These are phyloP conservation scores for Pseudomonodictys pantanalensis DNA, from an alignment of 495 filamentous ascomycete genomes.

Conservation along the genomic window DNA sequence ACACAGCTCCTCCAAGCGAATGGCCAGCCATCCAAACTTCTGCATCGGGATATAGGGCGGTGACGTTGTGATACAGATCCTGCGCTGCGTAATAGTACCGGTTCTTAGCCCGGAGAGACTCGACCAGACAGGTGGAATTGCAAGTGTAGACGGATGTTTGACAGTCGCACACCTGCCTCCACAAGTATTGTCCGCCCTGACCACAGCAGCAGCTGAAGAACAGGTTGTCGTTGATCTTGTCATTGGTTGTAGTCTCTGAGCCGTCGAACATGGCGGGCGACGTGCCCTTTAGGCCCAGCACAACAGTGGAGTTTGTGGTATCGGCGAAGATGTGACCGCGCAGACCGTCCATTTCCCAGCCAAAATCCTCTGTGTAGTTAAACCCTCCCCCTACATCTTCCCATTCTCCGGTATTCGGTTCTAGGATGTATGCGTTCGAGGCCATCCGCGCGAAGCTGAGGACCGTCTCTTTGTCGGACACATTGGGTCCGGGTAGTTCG, in stretches of 20 bases:
- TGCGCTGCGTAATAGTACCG: conserved; percentile 84
- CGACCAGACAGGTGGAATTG: conserved; percentile 81
- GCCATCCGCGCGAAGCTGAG: conserved; percentile 82
- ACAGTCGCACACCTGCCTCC: conserved; percentile 90
- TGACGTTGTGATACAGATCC: conserved; percentile 89
- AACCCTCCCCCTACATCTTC: conserved; percentile 69
- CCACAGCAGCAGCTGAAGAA: conserved; percentile 98
- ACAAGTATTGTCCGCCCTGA: conserved; percentile 79
- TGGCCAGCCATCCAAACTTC: conserved; percentile 88
- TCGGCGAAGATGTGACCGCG: conserved; percentile 91
- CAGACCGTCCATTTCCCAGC: conserved; percentile 85
- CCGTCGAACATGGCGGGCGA: conserved; percentile 90
- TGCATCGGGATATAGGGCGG: conserved; percentile 77
- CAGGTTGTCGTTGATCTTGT: conserved; percentile 96
- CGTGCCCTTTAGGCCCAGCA: conserved; percentile 91
- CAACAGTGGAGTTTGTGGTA: conserved; percentile 76
- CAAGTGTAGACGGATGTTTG: conserved; percentile 78
- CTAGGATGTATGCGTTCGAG: conserved; percentile 79
- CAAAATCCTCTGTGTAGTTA: conserved; percentile 80
- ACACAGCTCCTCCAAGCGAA: conserved; percentile 85
- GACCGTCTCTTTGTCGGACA: conserved; percentile 82
- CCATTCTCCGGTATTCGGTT: conserved; percentile 72
- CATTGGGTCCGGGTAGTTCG: conserved; percentile 71
- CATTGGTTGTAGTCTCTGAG: conserved; percentile 90
- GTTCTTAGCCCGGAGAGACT: conserved; percentile 73